Evolutionary conservation across 2,329 filamentous ascomycete genomes (phyloP), one percentile per base, ranked within the genome.

Genomic region (Fusarium anthophilum): DNA sequence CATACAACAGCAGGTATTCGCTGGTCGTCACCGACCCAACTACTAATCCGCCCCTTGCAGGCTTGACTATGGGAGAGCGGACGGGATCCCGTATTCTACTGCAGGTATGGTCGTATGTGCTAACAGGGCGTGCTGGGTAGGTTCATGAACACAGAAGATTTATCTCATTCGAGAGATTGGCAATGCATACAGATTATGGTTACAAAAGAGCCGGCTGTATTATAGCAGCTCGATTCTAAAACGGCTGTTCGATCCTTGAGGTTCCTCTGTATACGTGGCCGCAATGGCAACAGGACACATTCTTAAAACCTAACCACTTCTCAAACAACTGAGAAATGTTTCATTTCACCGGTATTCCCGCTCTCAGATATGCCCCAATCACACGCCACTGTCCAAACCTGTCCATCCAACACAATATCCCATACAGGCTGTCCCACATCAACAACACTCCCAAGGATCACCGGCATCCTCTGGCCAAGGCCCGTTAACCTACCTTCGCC

Each of bases 401-500:
- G 66, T 3, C 77, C 82, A 12, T 80, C 78, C 37, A 85, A 62
- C 39, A 79, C 71, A 35, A 84, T 76, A 41, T 84, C 81, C 83
- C 83, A 85, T 18, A 80, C 77, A 22, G 83, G 83, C 68, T 80
- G 79, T 41, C 80, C 79, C n/a, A 84, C 63, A 20, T 79, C 55
- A 17, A 85, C 76, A 50, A 79, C 74, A 55, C 79, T 80, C 3
- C 82, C 83, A 13, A 76, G 60, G 11, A 47, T 48, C 17, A 84
- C 73, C 9, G 60, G 70, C 6, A 76, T 80, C 44, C 77, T 77
- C 43, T 73, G 76, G 10, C 78, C 82, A 53, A 84, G 68, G 1
- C 83, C 83, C 6, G 82, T 82, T 75, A 83, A 48, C 57, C 73
- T 80, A 5, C 82, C 83, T 63, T 82, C 81, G 1, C 83, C 83